These are phyloP conservation scores for Zygoascus flipseniorum DNA, from an alignment of 805 yeast genomes.

Conservation along the genomic window DNA sequence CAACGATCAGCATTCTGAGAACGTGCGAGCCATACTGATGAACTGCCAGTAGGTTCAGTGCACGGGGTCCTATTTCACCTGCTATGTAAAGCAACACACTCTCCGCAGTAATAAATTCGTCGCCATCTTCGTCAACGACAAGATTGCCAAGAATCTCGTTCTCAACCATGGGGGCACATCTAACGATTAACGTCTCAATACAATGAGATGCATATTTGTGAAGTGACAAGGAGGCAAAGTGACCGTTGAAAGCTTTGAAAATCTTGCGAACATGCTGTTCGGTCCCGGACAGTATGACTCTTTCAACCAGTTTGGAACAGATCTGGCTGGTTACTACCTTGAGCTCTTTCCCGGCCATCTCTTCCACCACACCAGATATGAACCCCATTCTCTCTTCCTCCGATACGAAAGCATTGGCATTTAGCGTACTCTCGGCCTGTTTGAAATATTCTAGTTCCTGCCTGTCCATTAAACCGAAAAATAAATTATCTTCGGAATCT, in stretches of 20 bases:
- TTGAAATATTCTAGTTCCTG: slow-evolving; percentile 86
- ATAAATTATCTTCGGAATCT: slow-evolving; percentile 32
- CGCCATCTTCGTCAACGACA: slow-evolving; percentile 27
- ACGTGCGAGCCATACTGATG: slow-evolving; percentile 74
- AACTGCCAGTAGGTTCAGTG: not conserved
- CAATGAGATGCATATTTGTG: slow-evolving; percentile 95
- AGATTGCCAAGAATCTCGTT: slow-evolving; percentile 50
- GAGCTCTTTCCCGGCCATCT: slow-evolving; percentile 79
- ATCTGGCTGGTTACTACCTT: slow-evolving; percentile 90
- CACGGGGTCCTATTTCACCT: slow-evolving; percentile 36
- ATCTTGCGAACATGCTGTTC: slow-evolving; percentile 57
- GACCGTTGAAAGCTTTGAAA: slow-evolving; percentile 62
- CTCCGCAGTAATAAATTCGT: slow-evolving; percentile 51
- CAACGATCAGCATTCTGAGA: slow-evolving; percentile 59
- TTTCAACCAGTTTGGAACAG: slow-evolving; percentile 86
- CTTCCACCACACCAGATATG: slow-evolving; percentile 71
- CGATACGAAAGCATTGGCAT: slow-evolving; percentile 66
- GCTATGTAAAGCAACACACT: slow-evolving; percentile 59
- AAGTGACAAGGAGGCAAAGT: slow-evolving; percentile 63
- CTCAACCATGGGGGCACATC: slow-evolving; percentile 67
- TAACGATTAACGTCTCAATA: slow-evolving; percentile 71
- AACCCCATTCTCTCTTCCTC: slow-evolving; percentile 69
- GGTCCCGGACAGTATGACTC: slow-evolving; percentile 62
- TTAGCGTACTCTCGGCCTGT: slow-evolving; percentile 80
- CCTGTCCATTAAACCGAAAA: slow-evolving; percentile 81